Conservation (phyloP, 441 rosid genomes). For the Arabidopsis lyrata region DNA sequence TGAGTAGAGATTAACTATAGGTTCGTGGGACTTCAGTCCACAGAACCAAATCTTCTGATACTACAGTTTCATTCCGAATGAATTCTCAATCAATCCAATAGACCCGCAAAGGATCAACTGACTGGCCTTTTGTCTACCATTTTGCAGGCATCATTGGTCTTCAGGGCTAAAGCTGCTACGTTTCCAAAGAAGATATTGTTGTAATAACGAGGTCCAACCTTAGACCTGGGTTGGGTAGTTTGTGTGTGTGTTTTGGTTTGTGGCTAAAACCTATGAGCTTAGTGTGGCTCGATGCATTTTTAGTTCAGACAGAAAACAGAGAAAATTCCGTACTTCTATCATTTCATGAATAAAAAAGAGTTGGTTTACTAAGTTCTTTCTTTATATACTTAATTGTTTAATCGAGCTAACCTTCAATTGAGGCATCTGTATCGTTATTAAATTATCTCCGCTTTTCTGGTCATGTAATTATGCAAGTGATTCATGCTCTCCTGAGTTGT, state of each 20-base stretch:
- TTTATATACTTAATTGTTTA: no score
- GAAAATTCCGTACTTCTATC: slow-evolving; percentile 1
- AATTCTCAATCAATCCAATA: slow-evolving; percentile 7
- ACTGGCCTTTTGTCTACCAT: slow-evolving; percentile 4
- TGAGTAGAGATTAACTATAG: slow-evolving; percentile 7
- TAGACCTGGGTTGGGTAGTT: slow-evolving; percentile 32
- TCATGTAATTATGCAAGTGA: neutral
- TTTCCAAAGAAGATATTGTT: slow-evolving; percentile 17
- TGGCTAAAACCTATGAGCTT: slow-evolving; percentile 14
- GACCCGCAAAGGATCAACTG: neutral
- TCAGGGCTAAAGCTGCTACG: slow-evolving; percentile 56
- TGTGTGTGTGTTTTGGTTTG: slow-evolving; percentile 27
- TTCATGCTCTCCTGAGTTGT: neutral
- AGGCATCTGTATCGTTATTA: neutral
- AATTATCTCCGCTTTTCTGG: neutral
- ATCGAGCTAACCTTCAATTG: neutral
- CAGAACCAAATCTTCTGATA: neutral
- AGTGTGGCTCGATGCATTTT: slow-evolving; percentile 6
- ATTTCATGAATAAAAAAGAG: slow-evolving; percentile 25
- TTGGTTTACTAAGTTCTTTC: neutral
- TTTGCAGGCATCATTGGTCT: slow-evolving; percentile 70
- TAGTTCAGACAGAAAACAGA: slow-evolving; percentile 9
- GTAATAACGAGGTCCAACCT: slow-evolving; percentile 38
- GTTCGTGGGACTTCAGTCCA: slow-evolving; percentile 7
- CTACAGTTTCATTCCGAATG: neutral